Conservation (phyloP, 176 grass and related monocot species). For the Oryza coarctata region DNA sequence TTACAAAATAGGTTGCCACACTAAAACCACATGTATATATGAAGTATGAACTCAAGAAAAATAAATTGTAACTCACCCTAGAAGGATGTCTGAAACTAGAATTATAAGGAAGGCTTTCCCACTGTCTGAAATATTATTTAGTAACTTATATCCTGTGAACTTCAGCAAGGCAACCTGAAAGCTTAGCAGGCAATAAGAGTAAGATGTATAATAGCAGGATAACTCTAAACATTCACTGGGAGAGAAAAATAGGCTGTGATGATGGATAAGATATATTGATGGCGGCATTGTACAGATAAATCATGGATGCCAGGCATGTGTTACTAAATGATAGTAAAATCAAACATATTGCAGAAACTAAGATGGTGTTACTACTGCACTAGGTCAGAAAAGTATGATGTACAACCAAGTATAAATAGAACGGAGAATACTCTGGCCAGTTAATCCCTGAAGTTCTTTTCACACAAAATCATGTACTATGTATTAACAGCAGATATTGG, state of each 20-base stretch:
- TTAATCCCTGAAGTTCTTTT: neutral
- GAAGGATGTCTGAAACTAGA: constrained; percentile 79
- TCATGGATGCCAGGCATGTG: neutral
- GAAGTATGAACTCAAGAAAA: neutral
- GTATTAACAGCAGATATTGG: neutral
- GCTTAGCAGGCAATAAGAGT: neutral
- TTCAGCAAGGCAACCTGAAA: constrained; percentile 94
- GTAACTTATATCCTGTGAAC: constrained; percentile 96
- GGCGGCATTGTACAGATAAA: neutral
- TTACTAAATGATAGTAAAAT: constrained; percentile 28
- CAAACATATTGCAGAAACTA: neutral
- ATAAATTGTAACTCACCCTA: constrained; percentile 68
- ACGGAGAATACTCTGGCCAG: neutral
- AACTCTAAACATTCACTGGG: constrained; percentile 1
- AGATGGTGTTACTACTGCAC: neutral
- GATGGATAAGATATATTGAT: neutral
- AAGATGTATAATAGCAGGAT: constrained; percentile 24
- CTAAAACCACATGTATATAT: neutral
- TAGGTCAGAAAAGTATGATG: constrained; percentile 1
- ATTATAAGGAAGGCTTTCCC: constrained; percentile 97
- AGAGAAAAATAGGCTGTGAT: neutral
- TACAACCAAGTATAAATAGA: neutral
- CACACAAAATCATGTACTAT: neutral
- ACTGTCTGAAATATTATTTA: constrained; percentile 81
- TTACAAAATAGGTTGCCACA: neutral